Base-by-base conservation (phyloP, 1,284 basidiomycete species). In the Exobasidium rhododendri region DNA sequence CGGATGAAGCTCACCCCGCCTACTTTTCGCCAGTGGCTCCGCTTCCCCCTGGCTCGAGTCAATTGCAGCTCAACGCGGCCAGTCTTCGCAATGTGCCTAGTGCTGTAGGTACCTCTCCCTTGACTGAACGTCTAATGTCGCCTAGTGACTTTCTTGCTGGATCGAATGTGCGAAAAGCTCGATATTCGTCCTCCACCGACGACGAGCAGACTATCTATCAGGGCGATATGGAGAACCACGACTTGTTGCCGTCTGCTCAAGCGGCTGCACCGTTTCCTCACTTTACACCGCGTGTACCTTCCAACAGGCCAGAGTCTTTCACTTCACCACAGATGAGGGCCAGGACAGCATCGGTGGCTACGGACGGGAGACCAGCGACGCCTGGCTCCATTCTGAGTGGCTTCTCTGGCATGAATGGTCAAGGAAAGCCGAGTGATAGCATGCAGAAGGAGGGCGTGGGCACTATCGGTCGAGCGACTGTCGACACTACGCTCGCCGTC, bases 401-500 rank as follows among this genome's bases (percentile, higher is more conserved):
- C 13, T 64, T 67, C 59, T 61, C 69, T 53, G 52, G 52, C n/a
- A 44, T 44, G 14, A 29, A 20, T 13, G 52, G 52, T 22, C 20
- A 22, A 55, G 52, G 52, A 24, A 24, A 55, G 29, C 56, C 56
- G n/a, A 63, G 62, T 47, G 61, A 73, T 30, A 61, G 56, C 17
- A 57, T 67, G 29, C 52, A 50, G 24, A 45, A 51, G 11, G 62
- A 58, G 4, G 71, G 71, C 13, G 66, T 50, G 7, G 72, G 73
- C 4, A 71, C 75, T 88, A 2, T 97, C 31, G 94, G 93, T 13
- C 84, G 94, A 30, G 96, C 94, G 2, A 89, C 89, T 0, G 89
- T 91, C 59, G 94, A 99, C 77, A 92, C 91, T 3, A 97, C 94
- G 0, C 83, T 99, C 6, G 96, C 94, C n/a, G 94, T 98, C 14